These are phyloP conservation scores for Fraxinus angustifolia DNA, from an alignment of 305 asterid genomes.

Conservation along the genomic window DNA sequence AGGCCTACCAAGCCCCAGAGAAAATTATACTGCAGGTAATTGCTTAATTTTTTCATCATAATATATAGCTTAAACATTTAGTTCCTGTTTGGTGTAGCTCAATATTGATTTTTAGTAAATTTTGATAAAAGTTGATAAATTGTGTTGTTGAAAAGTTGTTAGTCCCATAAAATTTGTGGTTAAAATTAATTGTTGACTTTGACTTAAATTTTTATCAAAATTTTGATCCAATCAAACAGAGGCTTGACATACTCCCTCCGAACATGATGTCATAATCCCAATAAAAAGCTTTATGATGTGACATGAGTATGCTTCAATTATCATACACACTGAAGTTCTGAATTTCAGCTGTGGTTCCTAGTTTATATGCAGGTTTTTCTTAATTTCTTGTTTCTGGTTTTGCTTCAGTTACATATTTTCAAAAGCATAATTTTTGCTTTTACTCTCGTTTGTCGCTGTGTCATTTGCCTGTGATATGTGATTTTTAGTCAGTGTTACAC, in stretches of 20 bases:
- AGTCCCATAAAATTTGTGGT: background rate
- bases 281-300: background rate
- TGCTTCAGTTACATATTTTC: background rate
- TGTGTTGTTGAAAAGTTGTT: background rate
- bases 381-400: background rate
- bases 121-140: background rate
- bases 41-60: conserved; percentile 14
- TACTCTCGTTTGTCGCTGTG: background rate
- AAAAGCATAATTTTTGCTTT: background rate
- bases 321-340: background rate
- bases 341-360: background rate
- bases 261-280: background rate
- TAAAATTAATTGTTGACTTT: background rate
- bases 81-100: background rate
- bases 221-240: background rate
- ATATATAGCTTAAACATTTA: background rate
- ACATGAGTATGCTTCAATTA: background rate
- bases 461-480: background rate
- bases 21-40: conserved; percentile 95
- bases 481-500: background rate
- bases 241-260: background rate
- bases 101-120: background rate
- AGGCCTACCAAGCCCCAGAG: conserved; percentile 99
- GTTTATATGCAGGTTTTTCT: background rate
- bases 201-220: background rate